These are phyloP conservation scores for Tricladium varicosporioides DNA, from an alignment of 2,329 filamentous ascomycete genomes.

Conservation along the genomic window DNA sequence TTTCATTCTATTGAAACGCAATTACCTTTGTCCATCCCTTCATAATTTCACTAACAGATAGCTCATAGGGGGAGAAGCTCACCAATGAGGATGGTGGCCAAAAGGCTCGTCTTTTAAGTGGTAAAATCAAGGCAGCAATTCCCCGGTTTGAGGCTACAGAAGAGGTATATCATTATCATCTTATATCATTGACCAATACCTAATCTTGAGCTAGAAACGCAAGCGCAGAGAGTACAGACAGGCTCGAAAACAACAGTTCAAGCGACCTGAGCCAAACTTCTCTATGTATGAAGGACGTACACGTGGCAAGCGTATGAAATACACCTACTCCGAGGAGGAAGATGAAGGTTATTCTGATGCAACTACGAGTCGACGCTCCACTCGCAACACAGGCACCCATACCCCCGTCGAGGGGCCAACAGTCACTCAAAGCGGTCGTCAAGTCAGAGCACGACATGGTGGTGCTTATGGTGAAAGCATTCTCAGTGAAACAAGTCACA, in stretches of 20 bases:
- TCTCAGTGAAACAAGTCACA: slow-evolving; percentile 45
- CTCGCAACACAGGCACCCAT: slow-evolving; percentile 70
- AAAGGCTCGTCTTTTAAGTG: slow-evolving; percentile 73
- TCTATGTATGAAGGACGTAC: slow-evolving; percentile 96
- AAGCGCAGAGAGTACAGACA: slow-evolving; percentile 89
- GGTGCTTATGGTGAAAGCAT: slow-evolving; percentile 54
- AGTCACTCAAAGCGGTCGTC: slow-evolving; percentile 81
- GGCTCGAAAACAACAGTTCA: slow-evolving; percentile 71
- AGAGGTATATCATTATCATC: slow-evolving; percentile 58
- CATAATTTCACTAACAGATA: not conserved
- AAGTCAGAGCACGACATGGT: slow-evolving; percentile 64
- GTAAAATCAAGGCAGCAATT: slow-evolving; percentile 75
- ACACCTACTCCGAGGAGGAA: slow-evolving; percentile 91
- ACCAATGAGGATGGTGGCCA: slow-evolving; percentile 74
- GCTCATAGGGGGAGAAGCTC: slow-evolving; percentile 69
- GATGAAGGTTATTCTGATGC: slow-evolving; percentile 65
- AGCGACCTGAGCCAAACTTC: slow-evolving; percentile 82
- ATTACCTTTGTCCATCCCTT: not conserved
- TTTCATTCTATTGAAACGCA: not conserved
- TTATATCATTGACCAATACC: slow-evolving; percentile 15
- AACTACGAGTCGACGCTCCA: slow-evolving; percentile 60
- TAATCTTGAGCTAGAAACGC: slow-evolving; percentile 66
- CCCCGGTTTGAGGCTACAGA: slow-evolving; percentile 92
- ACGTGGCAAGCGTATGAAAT: slow-evolving; percentile 92
- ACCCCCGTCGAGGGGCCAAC: slow-evolving; percentile 70